phyloP scores from a whole-genome alignment of 164 flowering plant species.

The Cinnamomum chago region DNA sequence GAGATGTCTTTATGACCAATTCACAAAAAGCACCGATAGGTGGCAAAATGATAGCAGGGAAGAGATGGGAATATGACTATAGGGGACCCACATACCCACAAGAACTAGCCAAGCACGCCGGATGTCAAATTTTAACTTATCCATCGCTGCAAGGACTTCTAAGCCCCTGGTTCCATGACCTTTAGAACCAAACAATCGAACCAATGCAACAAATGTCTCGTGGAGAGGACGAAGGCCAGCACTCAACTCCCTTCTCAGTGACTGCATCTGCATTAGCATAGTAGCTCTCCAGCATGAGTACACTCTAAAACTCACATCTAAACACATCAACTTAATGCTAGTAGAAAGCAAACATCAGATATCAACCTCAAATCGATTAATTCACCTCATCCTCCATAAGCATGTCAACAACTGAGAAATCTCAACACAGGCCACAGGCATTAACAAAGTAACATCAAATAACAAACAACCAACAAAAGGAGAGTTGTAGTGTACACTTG shows the following conservation, averaged over 20 bases:
- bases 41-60: background rate
- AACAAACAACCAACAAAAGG: background rate
- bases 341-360: background rate
- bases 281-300: conserved; percentile 16
- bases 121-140: conserved; percentile 74
- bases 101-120: conserved; percentile 89
- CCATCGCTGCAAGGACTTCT: conserved; percentile 94
- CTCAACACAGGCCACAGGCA: background rate
- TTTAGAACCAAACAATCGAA: conserved; percentile 81
- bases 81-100: conserved; percentile 44
- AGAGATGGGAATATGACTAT: background rate
- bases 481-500: background rate
- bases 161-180: conserved; percentile 72
- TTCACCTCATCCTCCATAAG: background rate
- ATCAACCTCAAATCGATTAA: background rate
- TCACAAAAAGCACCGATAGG: background rate
- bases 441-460: background rate
- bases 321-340: conserved; percentile 4
- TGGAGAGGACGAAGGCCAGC: conserved; percentile 83
- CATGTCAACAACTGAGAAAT: background rate
- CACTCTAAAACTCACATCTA: conserved; percentile 1
- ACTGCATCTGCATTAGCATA: conserved; percentile 64
- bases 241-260: conserved; percentile 77
- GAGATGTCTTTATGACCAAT: background rate
- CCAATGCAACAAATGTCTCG: conserved; percentile 77